Base-by-base conservation (phyloP, 257 asterid genomes). In the Solanum medicagineum region DNA sequence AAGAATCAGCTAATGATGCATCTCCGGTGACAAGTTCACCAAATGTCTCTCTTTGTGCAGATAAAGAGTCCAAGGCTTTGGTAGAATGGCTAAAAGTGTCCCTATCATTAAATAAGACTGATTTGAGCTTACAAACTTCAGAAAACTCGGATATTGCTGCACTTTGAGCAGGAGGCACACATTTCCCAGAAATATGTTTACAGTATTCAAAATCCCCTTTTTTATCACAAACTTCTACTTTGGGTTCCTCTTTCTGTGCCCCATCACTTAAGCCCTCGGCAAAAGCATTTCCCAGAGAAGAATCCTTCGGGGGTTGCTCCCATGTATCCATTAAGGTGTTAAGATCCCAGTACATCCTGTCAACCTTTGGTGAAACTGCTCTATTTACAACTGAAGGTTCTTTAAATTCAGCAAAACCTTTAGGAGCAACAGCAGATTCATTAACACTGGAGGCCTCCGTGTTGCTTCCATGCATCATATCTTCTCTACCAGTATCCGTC, bases 251-350 rank as follows among this genome's bases (percentile, higher is more conserved):
- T 29, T 69, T 87, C 19, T 86, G 86, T 56, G 79, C 63, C 49
- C 85, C 85, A 56, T 62, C 75, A 87, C 22, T 53, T 24, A 55
- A 59, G 80, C 56, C 88, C 86, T 85, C 85, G 29, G 16, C 65
- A 10, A 86, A 79, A 70, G 85, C 53, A 79, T 87, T 85, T 49
- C 77, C 90, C 82, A 84, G 84, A 56, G 54, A 68, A 3, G 85
- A 83, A 84, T 86, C 93, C 84, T 85, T 86, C 74, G 9, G 69
- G 60, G 97, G 98, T 86, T 88, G 94, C 47, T 71, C 95, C 98
- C 98, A 94, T 80, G 94, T 96, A 85, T 94, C 98, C 95, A 93
- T 93, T 56, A 44, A 83, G 20, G 92, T 90, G 87, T 96, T 96
- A 53, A 96, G 91, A 89, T 96, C 97, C 99, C 98, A 96, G 85